Percentiles rank a stretch among this genome's conserved stretches.
Conservation (phyloP, 2,329 filamentous ascomycete genomes). For the Cadophora sp. region DNA sequence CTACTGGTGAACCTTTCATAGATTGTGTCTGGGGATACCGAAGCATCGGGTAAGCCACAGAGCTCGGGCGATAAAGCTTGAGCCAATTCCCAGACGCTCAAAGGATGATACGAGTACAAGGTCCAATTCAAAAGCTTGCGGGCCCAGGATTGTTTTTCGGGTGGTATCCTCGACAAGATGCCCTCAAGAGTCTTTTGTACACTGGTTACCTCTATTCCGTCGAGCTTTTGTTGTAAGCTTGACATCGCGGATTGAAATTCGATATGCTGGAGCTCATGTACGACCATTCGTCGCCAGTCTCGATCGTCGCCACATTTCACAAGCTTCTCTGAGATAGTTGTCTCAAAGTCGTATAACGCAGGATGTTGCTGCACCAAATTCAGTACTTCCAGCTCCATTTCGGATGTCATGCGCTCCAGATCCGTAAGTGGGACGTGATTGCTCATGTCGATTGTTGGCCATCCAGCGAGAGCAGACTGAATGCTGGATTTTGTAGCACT, state of each 20-base stretch:
- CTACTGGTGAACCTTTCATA: not conserved
- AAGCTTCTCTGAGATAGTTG: constrained; percentile 1
- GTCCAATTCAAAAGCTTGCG: not conserved
- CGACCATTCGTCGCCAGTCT: not conserved
- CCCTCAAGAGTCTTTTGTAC: not conserved
- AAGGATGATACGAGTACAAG: not conserved
- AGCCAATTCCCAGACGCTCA: constrained; percentile 7
- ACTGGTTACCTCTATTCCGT: not conserved
- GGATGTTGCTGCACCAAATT: constrained; percentile 8
- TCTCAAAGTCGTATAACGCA: not conserved
- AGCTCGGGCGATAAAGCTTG: not conserved
- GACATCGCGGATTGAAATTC: not conserved
- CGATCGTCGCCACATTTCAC: not conserved
- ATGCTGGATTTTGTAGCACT: not conserved
- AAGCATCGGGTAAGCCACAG: not conserved
- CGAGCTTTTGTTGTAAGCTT: not conserved
- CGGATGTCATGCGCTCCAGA: not conserved
- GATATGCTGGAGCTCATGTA: not conserved
- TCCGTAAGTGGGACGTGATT: not conserved
- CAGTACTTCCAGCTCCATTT: not conserved
- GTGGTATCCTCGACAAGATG: not conserved
- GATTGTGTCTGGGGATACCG: not conserved
- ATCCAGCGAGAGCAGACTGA: not conserved
- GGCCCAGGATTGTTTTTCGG: not conserved
- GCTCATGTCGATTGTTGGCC: not conserved